phyloP scores from a whole-genome alignment of 1,284 basidiomycete species.

The Afroboletus lepidellus region DNA sequence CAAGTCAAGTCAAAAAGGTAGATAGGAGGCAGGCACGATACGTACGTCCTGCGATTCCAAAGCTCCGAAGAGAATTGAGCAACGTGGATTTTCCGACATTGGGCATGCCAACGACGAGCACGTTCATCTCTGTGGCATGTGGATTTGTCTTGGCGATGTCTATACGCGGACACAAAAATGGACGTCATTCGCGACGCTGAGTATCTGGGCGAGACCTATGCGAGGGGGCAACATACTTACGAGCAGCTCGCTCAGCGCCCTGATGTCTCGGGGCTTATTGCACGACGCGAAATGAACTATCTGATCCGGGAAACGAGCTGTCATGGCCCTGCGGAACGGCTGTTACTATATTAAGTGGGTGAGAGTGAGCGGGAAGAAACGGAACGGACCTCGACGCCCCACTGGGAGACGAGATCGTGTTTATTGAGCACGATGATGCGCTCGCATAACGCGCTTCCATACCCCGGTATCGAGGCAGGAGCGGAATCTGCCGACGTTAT shows the following conservation, averaged over 20 bases:
- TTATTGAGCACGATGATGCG: constrained; percentile 93
- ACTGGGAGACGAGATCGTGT: constrained; percentile 83
- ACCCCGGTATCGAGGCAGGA: constrained; percentile 16
- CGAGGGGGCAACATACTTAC: constrained; percentile 57
- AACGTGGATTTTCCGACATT: constrained; percentile 98
- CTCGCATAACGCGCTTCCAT: constrained; percentile 55
- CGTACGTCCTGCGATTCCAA: constrained; percentile 85
- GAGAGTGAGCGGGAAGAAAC: constrained; percentile 8
- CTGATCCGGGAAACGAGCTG: constrained; percentile 64
- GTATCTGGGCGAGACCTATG: not conserved
- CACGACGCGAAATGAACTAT: constrained; percentile 68
- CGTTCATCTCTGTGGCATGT: constrained; percentile 73
- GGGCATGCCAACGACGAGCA: constrained; percentile 95
- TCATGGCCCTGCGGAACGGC: constrained; percentile 73
- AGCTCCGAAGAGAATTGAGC: constrained; percentile 87
- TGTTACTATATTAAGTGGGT: constrained; percentile 30
- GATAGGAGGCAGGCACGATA: constrained; percentile 14
- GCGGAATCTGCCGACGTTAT: constrained; percentile 30
- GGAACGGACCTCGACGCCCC: constrained; percentile 75
- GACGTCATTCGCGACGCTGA: not conserved
- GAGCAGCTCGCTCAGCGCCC: constrained; percentile 59
- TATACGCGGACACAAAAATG: constrained; percentile 27
- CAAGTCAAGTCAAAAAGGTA: constrained; percentile 2
- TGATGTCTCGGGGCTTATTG: constrained; percentile 64
- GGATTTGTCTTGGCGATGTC: constrained; percentile 69